Evolutionary conservation across 495 filamentous ascomycete genomes (phyloP).

Genomic region (Pyronema domesticum): DNA sequence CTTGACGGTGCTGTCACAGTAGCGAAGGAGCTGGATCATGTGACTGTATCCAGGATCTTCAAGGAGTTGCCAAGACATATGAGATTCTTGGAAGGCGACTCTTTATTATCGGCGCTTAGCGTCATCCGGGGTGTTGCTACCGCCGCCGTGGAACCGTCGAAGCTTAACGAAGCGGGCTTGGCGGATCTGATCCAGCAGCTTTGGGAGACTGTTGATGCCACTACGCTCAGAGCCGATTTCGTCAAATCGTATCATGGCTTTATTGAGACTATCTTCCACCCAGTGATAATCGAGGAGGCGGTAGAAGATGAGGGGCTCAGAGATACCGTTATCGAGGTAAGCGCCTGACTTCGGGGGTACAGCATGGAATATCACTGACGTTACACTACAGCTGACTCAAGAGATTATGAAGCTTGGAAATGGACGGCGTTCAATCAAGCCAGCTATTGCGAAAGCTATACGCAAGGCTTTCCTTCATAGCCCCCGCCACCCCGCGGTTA

Average conservation of each 20-base stretch:
- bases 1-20: neutral
- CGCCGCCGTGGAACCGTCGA: neutral
- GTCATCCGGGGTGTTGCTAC: conserved; percentile 5
- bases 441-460: conserved; percentile 10
- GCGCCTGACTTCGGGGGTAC: neutral
- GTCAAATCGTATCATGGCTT: conserved; percentile 7
- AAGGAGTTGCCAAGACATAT: conserved; percentile 6
- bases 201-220: conserved; percentile 18
- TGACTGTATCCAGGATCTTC: conserved; percentile 1
- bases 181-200: conserved; percentile 12
- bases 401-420: conserved; percentile 16
- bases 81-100: conserved; percentile 15
- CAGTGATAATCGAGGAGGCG: conserved; percentile 5
- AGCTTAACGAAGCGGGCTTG: neutral
- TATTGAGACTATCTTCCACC: conserved; percentile 13
- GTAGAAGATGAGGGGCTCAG: conserved; percentile 1
- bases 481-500: neutral
- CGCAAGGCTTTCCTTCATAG: conserved; percentile 8
- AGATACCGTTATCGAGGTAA: conserved; percentile 3
- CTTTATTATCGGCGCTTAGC: conserved; percentile 8
- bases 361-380: neutral
- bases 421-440: conserved; percentile 17
- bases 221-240: conserved; percentile 4
- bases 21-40: neutral
- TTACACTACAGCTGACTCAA: conserved; percentile 5